A percentile compares a stretch with the other conserved stretches of the same genome.
These are phyloP conservation scores for Ceratonia siliqua DNA, from an alignment of 306 rosid species.

Conservation along the genomic window DNA sequence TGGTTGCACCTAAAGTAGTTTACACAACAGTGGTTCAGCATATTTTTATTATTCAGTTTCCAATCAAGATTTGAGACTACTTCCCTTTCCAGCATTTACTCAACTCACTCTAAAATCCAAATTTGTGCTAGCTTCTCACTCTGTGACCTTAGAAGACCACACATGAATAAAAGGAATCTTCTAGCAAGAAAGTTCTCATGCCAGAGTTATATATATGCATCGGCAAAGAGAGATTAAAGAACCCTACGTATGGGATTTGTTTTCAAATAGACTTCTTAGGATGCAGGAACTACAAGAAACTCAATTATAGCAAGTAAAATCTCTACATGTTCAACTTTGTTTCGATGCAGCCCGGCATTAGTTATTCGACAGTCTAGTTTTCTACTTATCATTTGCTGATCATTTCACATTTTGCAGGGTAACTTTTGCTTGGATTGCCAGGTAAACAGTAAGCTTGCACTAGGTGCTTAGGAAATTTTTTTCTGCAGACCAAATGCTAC, in stretches of 20 bases:
- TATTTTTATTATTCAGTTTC: conserved; percentile 10
- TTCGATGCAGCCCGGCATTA: conserved; percentile 14
- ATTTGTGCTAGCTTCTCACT: background rate
- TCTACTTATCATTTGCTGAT: background rate
- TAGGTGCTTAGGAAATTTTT: background rate
- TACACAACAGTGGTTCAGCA: background rate
- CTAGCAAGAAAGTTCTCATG: background rate
- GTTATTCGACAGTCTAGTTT: conserved; percentile 8
- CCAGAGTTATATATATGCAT: background rate
- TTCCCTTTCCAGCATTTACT: conserved; percentile 14
- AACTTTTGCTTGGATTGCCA: conserved; percentile 6
- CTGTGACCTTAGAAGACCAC: background rate
- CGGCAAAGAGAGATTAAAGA: background rate
- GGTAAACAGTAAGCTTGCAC: conserved; percentile 18
- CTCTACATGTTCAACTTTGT: conserved; percentile 28
- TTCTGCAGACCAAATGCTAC: background rate
- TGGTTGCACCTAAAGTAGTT: background rate
- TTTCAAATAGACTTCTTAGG: background rate
- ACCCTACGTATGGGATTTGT: background rate
- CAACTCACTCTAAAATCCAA: conserved; percentile 14
- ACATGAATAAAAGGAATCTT: background rate
- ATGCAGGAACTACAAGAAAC: background rate
- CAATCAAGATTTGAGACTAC: background rate
- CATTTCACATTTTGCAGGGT: conserved; percentile 15
- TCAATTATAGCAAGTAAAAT: conserved; percentile 14